Conservation (phyloP, 1,284 basidiomycete species). For the Moesziomyces sp. region DNA sequence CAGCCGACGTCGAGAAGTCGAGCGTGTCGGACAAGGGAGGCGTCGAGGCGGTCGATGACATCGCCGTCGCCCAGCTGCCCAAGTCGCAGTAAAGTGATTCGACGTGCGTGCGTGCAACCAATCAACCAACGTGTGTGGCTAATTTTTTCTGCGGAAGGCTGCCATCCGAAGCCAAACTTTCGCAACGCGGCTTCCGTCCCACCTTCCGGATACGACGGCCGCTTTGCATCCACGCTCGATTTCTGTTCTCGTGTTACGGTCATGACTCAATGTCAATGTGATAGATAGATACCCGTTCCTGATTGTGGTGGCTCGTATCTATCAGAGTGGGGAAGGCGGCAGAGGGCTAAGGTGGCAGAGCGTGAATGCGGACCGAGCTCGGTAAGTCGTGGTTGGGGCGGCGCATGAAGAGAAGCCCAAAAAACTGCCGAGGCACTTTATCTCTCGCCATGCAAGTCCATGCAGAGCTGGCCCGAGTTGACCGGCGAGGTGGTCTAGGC, state of each 20-base stretch:
- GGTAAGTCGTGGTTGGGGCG: not conserved
- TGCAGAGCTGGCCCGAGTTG: not conserved
- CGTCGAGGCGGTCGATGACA: not conserved
- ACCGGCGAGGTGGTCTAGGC: not conserved
- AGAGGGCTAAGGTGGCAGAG: not conserved
- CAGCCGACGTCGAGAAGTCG: constrained; percentile 25
- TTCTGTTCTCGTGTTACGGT: not conserved
- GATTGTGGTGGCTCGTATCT: too few species aligned
- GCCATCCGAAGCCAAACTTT: constrained; percentile 1
- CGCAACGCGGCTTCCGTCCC: too few species aligned
- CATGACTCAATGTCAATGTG: constrained; percentile 3
- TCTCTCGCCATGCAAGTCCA: too few species aligned
- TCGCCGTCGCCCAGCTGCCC: constrained; percentile 4
- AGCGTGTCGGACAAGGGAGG: constrained; percentile 16
- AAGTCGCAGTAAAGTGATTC: constrained; percentile 8
- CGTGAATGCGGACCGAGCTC: constrained; percentile 19
- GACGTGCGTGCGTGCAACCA: too few species aligned
- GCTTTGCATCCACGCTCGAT: too few species aligned
- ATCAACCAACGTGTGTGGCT: too few species aligned
- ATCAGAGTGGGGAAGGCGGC: too few species aligned
- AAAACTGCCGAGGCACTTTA: too few species aligned
- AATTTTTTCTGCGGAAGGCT: constrained; percentile 4
- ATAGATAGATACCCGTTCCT: constrained; percentile 14
- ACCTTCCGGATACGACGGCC: too few species aligned
- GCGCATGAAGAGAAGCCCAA: too few species aligned